Base-by-base conservation (phyloP, 164 flowering plant species). In the Akebia trifoliata region DNA sequence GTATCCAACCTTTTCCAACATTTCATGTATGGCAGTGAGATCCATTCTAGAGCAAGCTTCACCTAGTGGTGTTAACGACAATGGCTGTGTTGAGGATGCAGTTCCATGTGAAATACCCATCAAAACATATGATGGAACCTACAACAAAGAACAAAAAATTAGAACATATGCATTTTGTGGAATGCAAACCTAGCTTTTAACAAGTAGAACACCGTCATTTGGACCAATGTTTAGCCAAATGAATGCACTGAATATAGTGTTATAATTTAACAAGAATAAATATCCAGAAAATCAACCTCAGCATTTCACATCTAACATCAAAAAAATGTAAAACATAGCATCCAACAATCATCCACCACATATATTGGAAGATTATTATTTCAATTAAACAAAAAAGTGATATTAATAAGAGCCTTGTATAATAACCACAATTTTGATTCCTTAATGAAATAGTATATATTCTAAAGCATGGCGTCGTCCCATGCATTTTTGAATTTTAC, bases 1-100 rank as follows among this genome's bases (percentile, higher is more conserved):
- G 83, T 90, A 90, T 54, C 97, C 97, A 54, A 72, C 65, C 69
- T 81, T 85, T 51, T 90, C 95, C 54, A 90, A 66, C 38, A 90
- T 76, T 75, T 87, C 93, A 76, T 83, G 95, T 39, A 90, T 82
- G 60, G 90, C 89, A 25, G 93, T 87, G 24, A 90, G 87, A 75
- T 90, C 95, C 78, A 73, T 42, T 68, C 95, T 82, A 67, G 77
- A 74, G 69, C 97, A 90, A 43, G 97, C 93, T 60, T 90, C 95
- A 15, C 90, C 97, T 54, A 87, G 61, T 25, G 95, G 91, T 4
- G 93, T 76, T 59, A 88, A 72, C 43, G 81, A 36, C 67, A 80
- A 64, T 51, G 70, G 68, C 63, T 76, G 69, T 18, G 53, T 26
- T 30, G 78, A 24, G n/a, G 81, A 32, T 32, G 67, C 78, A 57